Conservation (phyloP, 2,329 filamentous ascomycete genomes). For the Botrytis tulipae region DNA sequence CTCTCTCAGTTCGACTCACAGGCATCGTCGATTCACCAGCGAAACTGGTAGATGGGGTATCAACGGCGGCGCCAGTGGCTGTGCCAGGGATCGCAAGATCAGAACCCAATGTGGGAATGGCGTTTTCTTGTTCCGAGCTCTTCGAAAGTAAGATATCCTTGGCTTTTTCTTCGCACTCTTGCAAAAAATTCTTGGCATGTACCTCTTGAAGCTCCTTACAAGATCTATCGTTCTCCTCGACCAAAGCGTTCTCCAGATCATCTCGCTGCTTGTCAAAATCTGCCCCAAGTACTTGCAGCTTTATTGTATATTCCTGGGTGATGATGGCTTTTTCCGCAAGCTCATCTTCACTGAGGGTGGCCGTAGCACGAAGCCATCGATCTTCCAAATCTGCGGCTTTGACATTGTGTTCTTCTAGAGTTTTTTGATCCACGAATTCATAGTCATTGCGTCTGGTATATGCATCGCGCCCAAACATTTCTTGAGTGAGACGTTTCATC, state of each 20-base stretch:
- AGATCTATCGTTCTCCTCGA: background rate
- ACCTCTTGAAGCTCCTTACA: background rate
- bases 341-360: background rate
- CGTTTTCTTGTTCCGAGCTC: background rate
- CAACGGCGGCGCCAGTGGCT: background rate
- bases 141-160: background rate
- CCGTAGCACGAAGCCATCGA: background rate
- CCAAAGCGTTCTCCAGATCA: background rate
- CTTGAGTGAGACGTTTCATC: conserved; percentile 1
- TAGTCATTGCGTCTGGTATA: background rate
- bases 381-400: background rate
- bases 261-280: background rate
- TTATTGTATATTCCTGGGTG: background rate
- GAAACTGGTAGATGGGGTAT: background rate
- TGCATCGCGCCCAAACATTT: background rate
- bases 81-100: background rate
- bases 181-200: background rate
- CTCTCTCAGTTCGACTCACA: background rate
- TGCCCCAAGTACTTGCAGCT: background rate
- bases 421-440: background rate
- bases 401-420: background rate
- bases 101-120: background rate
- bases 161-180: background rate
- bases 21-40: background rate
- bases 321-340: background rate